Base-by-base conservation (phyloP, 257 asterid genomes). In the Agastache rugosa region DNA sequence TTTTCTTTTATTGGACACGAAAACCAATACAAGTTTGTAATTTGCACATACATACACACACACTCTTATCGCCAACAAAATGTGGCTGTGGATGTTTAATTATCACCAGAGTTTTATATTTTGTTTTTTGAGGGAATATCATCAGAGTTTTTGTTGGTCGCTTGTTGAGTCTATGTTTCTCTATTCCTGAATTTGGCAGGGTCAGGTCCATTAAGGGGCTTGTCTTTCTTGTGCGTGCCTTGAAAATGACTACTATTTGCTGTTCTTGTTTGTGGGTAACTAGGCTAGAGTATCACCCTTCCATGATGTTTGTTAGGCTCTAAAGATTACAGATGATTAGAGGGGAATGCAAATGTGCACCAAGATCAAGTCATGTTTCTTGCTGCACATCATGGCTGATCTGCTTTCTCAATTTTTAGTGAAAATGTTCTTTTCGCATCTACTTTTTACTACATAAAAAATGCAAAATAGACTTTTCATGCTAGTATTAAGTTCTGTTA, bases 131-230 rank as follows among this genome's bases (percentile, higher is more conserved):
- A 17, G 12, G 11, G 58, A 23, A 44, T 47, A n/a, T 74, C 72
- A 31, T 14, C 4, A 17, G 71, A 48, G 63, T 44, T 31, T 45
- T 61, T 55, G 53, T 45, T 67, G 55, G 23, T 63, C n/a, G 35
- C 54, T 0, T 39, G 35, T 47, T 15, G 55, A 63, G 35, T 23
- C 17, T 22, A 29, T 58, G 53, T 44, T 31, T 20, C 29, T 67
- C 50, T 12, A 23, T 22, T 55, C 53, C 41, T 31, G 53, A 74
- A 23, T 51, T 48, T 31, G 37, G 37, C 5, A 31, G 37, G 37
- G 37, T 31, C 8, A 31, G 37, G 37, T 5, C 7, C 37, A 31
- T 31, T 31, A 31, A 31, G 37, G 6, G 37, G 7, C 6, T 31
- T 31, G 7, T 31, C 8, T 29, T 29, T 31, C 37, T 5, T 31